Conservation (phyloP, 345 rosid species). For the Mallotus nudiflorus region DNA sequence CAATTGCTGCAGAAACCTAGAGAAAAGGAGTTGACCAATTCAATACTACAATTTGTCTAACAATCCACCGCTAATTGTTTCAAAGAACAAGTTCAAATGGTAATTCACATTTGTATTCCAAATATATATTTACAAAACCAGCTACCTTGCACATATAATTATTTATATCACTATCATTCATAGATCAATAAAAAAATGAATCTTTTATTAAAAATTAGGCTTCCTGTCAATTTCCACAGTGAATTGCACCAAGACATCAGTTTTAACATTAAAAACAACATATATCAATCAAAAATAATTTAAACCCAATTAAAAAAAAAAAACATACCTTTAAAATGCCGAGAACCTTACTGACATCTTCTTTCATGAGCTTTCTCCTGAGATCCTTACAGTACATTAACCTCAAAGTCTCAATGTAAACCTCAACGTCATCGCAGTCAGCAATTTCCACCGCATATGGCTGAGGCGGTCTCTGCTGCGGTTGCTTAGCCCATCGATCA, state of each 20-base stretch:
- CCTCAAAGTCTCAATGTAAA: slow-evolving; percentile 88
- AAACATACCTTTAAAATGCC: slow-evolving; percentile 79
- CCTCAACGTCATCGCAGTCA: slow-evolving; percentile 97
- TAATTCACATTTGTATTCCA: not conserved
- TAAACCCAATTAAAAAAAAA: not conserved
- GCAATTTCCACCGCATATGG: slow-evolving; percentile 91
- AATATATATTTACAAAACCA: not conserved
- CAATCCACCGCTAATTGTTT: not conserved
- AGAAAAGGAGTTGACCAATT: slow-evolving; percentile 20
- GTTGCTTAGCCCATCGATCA: slow-evolving; percentile 80
- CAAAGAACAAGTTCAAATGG: not conserved
- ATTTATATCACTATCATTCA: not conserved
- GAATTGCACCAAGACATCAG: slow-evolving; percentile 7
- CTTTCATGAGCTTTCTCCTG: slow-evolving; percentile 90
- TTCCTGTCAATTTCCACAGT: slow-evolving; percentile 10
- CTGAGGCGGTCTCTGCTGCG: slow-evolving; percentile 56
- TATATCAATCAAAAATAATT: not conserved
- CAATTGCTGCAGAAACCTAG: slow-evolving; percentile 95
- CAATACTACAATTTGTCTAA: slow-evolving; percentile 9
- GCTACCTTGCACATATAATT: too few species aligned
- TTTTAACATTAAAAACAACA: not conserved
- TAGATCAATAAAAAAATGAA: not conserved
- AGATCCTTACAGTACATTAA: slow-evolving; percentile 93
- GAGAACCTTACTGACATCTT: slow-evolving; percentile 82
- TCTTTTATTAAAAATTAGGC: not conserved